A percentile compares a stretch with the other conserved stretches of the same genome.
phyloP scores from a whole-genome alignment of 208 protist species.

The Crithidia sp. region DNA sequence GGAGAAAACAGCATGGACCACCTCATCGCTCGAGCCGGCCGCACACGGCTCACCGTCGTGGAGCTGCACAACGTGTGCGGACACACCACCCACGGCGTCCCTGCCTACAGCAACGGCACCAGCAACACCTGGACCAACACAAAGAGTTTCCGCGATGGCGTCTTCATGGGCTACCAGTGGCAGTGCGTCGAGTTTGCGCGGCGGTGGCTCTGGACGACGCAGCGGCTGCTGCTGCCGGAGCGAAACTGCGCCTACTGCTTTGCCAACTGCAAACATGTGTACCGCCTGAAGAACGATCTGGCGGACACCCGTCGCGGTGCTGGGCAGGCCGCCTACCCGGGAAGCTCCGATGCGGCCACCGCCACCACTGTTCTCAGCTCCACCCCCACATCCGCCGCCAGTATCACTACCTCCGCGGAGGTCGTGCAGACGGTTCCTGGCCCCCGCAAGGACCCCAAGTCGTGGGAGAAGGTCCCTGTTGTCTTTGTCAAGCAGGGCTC shows the following conservation, averaged over 20 bases:
- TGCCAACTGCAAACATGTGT: slow-evolving; percentile 32
- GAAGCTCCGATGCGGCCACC: slow-evolving; percentile 15
- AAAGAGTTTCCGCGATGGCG: slow-evolving; percentile 49
- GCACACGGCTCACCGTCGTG: slow-evolving; percentile 12
- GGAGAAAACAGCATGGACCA: not conserved
- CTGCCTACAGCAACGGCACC: slow-evolving; percentile 77
- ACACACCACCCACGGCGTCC: slow-evolving; percentile 54
- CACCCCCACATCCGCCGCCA: not conserved
- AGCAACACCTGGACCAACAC: slow-evolving; percentile 46
- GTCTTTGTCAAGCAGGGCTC: slow-evolving; percentile 61
- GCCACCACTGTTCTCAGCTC: not conserved
- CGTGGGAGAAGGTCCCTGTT: slow-evolving; percentile 51
- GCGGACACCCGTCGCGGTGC: slow-evolving; percentile 1
- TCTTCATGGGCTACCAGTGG: slow-evolving; percentile 88
- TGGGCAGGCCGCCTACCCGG: not conserved
- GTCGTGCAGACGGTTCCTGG: slow-evolving; percentile 4
- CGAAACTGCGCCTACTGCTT: slow-evolving; percentile 58
- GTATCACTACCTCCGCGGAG: not conserved
- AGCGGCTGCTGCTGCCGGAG: slow-evolving; percentile 65
- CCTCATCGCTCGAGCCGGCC: not conserved
- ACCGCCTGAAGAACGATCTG: slow-evolving; percentile 24
- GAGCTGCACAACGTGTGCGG: slow-evolving; percentile 62
- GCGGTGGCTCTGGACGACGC: slow-evolving; percentile 70
- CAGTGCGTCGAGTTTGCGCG: slow-evolving; percentile 90
- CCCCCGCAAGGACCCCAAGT: slow-evolving; percentile 22